Percentiles rank a stretch among this genome's conserved stretches.
These are phyloP conservation scores for Chlorella ohadii DNA, from an alignment of 139 green algal species.

Conservation along the genomic window DNA sequence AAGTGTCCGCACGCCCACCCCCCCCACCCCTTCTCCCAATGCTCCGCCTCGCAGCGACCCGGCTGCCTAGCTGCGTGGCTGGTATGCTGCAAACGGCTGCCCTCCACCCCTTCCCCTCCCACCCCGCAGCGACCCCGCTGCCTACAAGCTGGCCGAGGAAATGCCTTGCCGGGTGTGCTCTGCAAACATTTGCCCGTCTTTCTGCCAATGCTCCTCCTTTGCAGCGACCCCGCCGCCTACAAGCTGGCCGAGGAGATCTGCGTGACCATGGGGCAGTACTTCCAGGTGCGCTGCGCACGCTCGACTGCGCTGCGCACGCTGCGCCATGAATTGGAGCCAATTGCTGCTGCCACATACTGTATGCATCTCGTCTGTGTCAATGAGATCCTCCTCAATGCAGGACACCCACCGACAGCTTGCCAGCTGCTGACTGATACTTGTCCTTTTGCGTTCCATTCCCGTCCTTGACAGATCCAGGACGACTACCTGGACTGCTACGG, in stretches of 20 bases:
- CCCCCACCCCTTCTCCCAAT: no score
- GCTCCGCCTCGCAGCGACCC: no score
- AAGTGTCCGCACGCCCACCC: no score
- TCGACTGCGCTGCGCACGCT: slow-evolving; percentile 2
- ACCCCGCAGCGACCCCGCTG: slow-evolving; percentile 40
- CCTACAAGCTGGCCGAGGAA: slow-evolving; percentile 70
- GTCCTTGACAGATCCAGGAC: slow-evolving; percentile 90
- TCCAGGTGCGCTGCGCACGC: slow-evolving; percentile 71
- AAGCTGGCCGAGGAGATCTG: slow-evolving; percentile 82
- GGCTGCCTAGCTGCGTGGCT: no score
- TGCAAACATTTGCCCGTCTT: neutral
- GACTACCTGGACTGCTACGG: slow-evolving; percentile 98
- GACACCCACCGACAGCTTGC: no score
- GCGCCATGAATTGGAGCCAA: no score
- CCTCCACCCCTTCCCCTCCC: neutral
- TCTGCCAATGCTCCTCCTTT: neutral
- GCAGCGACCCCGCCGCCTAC: slow-evolving; percentile 51
- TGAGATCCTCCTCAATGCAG: no score
- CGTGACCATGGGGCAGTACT: slow-evolving; percentile 94
- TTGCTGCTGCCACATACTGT: neutral
- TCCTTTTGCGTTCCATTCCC: no score
- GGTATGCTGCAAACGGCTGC: neutral
- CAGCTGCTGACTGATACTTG: no score
- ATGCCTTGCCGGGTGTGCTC: no score
- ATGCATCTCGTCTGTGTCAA: no score